Evolutionary conservation across 2,329 filamentous ascomycete species (phyloP).

Genomic region (Alternaria angustiovoidea): DNA sequence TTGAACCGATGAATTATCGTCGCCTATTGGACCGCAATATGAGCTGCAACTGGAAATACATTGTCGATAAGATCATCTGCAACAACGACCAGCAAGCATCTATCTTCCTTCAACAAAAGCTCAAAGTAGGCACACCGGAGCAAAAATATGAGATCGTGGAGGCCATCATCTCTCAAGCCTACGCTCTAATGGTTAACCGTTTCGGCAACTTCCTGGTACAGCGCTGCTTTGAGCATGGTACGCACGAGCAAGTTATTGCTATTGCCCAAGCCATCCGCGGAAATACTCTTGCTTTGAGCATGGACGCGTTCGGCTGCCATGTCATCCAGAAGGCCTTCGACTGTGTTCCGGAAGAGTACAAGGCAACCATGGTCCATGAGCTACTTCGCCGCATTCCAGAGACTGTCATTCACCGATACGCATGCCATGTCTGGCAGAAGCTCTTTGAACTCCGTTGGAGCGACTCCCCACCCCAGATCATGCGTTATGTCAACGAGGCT

Average conservation of each 20-base stretch:
- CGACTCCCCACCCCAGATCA: conserved; percentile 93
- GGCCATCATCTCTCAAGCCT: conserved; percentile 92
- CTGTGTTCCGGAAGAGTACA: conserved; percentile 96
- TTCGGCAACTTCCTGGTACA: conserved; percentile 99
- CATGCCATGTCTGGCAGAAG: conserved; percentile 99
- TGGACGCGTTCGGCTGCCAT: conserved; percentile 98
- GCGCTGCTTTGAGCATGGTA: conserved; percentile 98
- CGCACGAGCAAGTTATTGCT: conserved; percentile 87
- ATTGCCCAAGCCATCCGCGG: conserved; percentile 95
- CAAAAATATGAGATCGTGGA: conserved; percentile 98
- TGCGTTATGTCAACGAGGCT: conserved; percentile 97
- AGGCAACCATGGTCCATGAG: conserved; percentile 98
- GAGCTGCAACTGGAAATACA: conserved; percentile 99
- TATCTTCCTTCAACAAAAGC: conserved; percentile 98
- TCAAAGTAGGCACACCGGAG: conserved; percentile 92
- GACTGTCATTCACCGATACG: conserved; percentile 97
- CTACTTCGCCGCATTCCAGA: conserved; percentile 93
- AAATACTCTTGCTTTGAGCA: conserved; percentile 91
- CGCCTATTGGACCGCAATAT: conserved; percentile 93
- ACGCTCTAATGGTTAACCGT: conserved; percentile 95
- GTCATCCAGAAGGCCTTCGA: conserved; percentile 99
- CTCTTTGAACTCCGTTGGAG: conserved; percentile 97
- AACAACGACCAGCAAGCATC: conserved; percentile 99
- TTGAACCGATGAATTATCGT: conserved; percentile 95
- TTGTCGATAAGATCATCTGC: conserved; percentile 99